Percentiles rank a stretch among this genome's conserved stretches.
These are phyloP conservation scores for Thielaviopsis ethacetica DNA, from an alignment of 2,329 filamentous ascomycete genomes.

Conservation along the genomic window DNA sequence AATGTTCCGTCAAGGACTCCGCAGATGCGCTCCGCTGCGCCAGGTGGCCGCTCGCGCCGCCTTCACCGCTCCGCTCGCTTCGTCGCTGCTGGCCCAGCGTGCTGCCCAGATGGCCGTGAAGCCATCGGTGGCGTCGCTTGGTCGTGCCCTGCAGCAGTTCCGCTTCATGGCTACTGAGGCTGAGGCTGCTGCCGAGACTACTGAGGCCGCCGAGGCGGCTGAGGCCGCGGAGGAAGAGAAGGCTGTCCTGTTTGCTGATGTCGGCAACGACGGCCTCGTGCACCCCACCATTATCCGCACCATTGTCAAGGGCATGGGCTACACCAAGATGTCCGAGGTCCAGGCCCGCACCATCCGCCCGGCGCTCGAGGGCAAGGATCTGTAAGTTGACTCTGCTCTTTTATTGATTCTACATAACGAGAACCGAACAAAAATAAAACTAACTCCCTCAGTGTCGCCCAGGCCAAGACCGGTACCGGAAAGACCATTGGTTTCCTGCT, in stretches of 20 bases:
- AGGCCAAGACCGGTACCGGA: slow-evolving; percentile 92
- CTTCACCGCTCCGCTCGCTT: background rate
- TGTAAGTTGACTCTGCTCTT: slow-evolving; percentile 42
- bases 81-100: slow-evolving; percentile 8
- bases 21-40: slow-evolving; percentile 11
- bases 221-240: slow-evolving; percentile 13
- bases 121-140: slow-evolving; percentile 6
- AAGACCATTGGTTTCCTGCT: slow-evolving; percentile 91
- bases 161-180: slow-evolving; percentile 11
- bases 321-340: slow-evolving; percentile 82
- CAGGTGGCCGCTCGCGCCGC: slow-evolving; percentile 7
- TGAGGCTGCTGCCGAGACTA: slow-evolving; percentile 9
- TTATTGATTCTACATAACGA: background rate
- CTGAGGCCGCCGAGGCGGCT: background rate
- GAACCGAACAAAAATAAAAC: background rate
- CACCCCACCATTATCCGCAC: slow-evolving; percentile 48
- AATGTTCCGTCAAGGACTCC: slow-evolving; percentile 13
- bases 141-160: slow-evolving; percentile 11
- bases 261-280: slow-evolving; percentile 31
- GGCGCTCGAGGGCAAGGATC: slow-evolving; percentile 62
- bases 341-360: slow-evolving; percentile 71
- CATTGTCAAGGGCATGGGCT: slow-evolving; percentile 56
- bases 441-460: slow-evolving; percentile 48
- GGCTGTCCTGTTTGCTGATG: slow-evolving; percentile 27
- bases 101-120: slow-evolving; percentile 1